Conservation (phyloP, 306 rosid genomes). For the Citrullus colocynthis region DNA sequence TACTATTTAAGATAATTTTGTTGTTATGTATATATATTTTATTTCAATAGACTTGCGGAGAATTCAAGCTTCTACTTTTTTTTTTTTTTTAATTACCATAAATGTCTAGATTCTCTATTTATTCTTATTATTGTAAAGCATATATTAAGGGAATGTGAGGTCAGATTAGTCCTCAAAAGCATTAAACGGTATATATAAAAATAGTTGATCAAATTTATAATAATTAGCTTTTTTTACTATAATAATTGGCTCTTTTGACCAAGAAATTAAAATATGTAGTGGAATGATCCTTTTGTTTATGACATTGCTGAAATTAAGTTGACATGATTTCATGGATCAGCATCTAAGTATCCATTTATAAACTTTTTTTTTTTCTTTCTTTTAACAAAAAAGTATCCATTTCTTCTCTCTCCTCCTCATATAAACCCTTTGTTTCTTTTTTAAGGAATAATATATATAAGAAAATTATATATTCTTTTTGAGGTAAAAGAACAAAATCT, state of each 20-base stretch:
- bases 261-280: neutral
- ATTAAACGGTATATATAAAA: neutral
- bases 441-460: neutral
- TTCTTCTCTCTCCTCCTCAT: neutral
- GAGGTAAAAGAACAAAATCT: neutral
- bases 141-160: neutral
- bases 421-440: neutral
- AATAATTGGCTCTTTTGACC: neutral
- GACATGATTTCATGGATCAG: neutral
- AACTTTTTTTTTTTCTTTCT: no score
- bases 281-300: neutral
- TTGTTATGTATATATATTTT: no score
- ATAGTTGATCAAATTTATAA: neutral
- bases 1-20: no score
- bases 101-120: neutral
- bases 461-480: neutral
- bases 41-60: no score
- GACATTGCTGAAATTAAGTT: neutral
- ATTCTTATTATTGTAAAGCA: neutral
- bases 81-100: no score
- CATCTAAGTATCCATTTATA: neutral
- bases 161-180: neutral
- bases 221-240: no score
- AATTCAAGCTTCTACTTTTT: no score
- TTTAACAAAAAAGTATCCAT: neutral